Evolutionary conservation across 23 red algal genomes (phyloP), one percentile per base, ranked within the genome.

Genomic region (Gracilaria vermiculophylla): DNA sequence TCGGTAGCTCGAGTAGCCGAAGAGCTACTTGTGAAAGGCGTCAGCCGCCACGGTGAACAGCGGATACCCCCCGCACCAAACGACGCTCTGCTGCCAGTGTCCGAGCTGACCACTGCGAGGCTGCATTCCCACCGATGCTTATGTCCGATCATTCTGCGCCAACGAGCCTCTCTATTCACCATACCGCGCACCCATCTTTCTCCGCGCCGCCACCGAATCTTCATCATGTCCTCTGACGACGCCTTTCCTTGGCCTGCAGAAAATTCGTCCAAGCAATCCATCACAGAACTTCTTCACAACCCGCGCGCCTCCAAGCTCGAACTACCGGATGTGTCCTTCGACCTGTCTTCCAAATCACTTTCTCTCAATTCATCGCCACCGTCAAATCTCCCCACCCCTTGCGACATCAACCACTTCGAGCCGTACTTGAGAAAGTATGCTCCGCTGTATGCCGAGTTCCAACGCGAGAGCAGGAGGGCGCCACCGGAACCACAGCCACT

Each of bases 211-310:
- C 65, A 20, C 65, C 27, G 17, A 19, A 31, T 12, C 25, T 2
- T 82, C 36, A 17, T 25, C 1, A 86, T 55, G 61, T 39, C 65
- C 31, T 62, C 60, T 14, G 60, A 86, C 19, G 81, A 53, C 12
- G 27, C 20, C 11, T 47, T 52, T 49, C 40, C 47, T 44, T 86
- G 81, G 81, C 44, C 48, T 25, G 21, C 56, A 37, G 61, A 29
- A 17, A 72, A 69, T 13, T 29, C 81, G n/a, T 62, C 81, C 10
- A 86, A 86, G 52, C 81, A 86, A 23, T 72, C 62, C n/a, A 86
- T 86, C 50, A 86, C 81, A 45, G 81, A 86, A 43, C 53, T 86
- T 39, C 81, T 86, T 67, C 81, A 86, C n/a, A 60, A 86, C 40
- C 81, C 81, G 25, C 60, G 65, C 29, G 81, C 61, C 25, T 70